phyloP scores from a whole-genome alignment of 2,329 filamentous ascomycete species.

The Verticillium tricorpus region DNA sequence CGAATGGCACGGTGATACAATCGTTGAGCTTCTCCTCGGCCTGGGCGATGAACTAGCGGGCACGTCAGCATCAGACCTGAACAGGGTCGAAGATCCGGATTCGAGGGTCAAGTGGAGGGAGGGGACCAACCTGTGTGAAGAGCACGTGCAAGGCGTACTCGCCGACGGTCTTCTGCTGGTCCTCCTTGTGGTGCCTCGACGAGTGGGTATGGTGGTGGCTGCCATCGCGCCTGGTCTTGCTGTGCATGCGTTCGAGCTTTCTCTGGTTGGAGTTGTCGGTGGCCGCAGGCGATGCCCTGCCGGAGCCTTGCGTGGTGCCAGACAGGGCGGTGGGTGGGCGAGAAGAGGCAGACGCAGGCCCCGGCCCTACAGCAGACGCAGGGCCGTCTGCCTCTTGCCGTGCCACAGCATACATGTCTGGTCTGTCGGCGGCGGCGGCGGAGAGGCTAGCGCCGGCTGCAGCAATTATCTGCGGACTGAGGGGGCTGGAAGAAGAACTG shows the following conservation, averaged over 20 bases:
- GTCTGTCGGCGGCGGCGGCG: constrained; percentile 44
- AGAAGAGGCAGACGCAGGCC: constrained; percentile 17
- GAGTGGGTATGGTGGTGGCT: constrained; percentile 73
- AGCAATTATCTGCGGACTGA: constrained; percentile 83
- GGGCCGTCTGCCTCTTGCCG: constrained; percentile 40
- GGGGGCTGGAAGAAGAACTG: constrained; percentile 74
- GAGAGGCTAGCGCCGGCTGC: constrained; percentile 53
- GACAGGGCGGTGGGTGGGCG: constrained; percentile 46
- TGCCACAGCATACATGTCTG: constrained; percentile 43
- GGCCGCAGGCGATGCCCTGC: constrained; percentile 41
- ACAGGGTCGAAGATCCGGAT: neutral
- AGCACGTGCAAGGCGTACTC: constrained; percentile 96
- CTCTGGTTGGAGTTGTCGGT: constrained; percentile 41
- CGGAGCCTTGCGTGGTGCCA: constrained; percentile 33
- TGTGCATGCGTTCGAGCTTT: constrained; percentile 58
- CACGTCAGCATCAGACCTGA: constrained; percentile 23
- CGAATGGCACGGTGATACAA: constrained; percentile 74
- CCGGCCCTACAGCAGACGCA: neutral
- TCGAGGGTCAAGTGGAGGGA: neutral
- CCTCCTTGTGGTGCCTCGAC: constrained; percentile 60
- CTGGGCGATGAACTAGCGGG: constrained; percentile 74
- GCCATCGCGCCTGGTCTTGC: constrained; percentile 67
- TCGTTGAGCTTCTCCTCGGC: constrained; percentile 95
- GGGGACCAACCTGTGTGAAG: constrained; percentile 55
- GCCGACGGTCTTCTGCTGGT: constrained; percentile 87